phyloP scores from a whole-genome alignment of 2,329 filamentous ascomycete genomes.

The Apiospora marii region DNA sequence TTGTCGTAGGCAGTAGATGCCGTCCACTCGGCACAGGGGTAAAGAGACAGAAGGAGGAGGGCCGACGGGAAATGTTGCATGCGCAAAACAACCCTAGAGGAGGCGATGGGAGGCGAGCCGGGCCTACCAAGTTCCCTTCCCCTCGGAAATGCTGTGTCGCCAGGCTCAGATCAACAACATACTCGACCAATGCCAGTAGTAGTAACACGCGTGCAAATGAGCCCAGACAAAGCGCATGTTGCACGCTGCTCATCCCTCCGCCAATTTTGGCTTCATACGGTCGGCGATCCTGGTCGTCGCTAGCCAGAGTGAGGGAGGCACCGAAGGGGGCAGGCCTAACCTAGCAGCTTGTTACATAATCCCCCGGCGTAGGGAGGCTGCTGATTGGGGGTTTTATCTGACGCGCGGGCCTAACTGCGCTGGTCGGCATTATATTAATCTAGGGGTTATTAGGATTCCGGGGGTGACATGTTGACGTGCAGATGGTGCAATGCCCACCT shows the following conservation, averaged over 20 bases:
- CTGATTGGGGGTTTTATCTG: not conserved
- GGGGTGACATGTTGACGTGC: slow-evolving; percentile 18
- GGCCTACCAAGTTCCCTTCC: slow-evolving; percentile 2
- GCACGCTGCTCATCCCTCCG: not conserved
- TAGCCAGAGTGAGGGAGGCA: not conserved
- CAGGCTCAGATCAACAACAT: not conserved
- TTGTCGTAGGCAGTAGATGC: not conserved
- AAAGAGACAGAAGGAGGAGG: not conserved
- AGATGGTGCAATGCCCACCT: not conserved
- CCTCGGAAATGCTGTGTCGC: not conserved
- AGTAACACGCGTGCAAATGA: too few relatives aligned
- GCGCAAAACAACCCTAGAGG: not conserved
- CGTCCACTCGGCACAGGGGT: not conserved
- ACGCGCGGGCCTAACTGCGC: not conserved
- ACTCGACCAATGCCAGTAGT: not conserved
- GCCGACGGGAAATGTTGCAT: not conserved
- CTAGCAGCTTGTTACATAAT: slow-evolving; percentile 13
- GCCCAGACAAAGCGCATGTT: not conserved
- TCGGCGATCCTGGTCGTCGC: not conserved
- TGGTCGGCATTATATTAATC: slow-evolving; percentile 1
- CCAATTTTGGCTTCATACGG: not conserved
- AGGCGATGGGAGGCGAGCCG: not conserved
- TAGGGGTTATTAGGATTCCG: not conserved
- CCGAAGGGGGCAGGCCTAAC: not conserved
- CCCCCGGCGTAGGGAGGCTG: not conserved